A percentile compares a stretch with the other conserved stretches of the same genome.
These are phyloP conservation scores for Colletotrichum sp. DNA, from an alignment of 2,329 filamentous ascomycete genomes.

Conservation along the genomic window DNA sequence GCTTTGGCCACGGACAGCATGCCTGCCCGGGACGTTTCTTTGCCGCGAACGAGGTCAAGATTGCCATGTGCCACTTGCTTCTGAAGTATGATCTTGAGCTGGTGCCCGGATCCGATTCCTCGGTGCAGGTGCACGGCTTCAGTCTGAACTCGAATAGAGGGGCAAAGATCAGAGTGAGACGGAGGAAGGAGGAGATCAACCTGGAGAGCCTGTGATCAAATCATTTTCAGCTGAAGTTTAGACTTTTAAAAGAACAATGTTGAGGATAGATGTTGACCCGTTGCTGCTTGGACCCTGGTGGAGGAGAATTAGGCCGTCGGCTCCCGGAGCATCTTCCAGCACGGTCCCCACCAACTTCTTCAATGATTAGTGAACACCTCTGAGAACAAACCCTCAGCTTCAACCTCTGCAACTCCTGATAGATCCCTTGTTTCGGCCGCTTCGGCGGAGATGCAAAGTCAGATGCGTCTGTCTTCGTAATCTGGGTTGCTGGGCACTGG, in stretches of 20 bases:
- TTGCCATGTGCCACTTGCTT: slow-evolving; percentile 42
- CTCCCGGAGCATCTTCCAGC: background rate
- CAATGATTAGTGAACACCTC: background rate
- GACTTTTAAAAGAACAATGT: background rate
- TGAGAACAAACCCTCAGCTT: background rate
- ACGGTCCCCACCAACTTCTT: background rate
- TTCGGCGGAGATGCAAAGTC: background rate
- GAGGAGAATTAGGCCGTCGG: background rate
- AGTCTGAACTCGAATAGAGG: background rate
- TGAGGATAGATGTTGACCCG: background rate
- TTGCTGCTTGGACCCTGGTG: background rate
- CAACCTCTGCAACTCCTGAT: background rate
- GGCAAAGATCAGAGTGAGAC: background rate
- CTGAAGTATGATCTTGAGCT: slow-evolving; percentile 39
- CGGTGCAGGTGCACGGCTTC: background rate
- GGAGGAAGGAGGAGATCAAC: background rate
- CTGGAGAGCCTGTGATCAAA: background rate
- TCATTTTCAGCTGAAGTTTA: background rate
- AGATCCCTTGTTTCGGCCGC: background rate
- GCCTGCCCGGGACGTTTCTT: slow-evolving; percentile 34
- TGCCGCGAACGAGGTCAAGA: slow-evolving; percentile 48
- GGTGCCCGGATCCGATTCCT: background rate
- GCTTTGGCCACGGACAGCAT: slow-evolving; percentile 41
- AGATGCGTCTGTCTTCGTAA: background rate
- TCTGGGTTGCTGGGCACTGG: background rate